These are phyloP conservation scores for Phytophthora macrochlamydospora DNA, from an alignment of 352 stramenopile species.

Conservation along the genomic window DNA sequence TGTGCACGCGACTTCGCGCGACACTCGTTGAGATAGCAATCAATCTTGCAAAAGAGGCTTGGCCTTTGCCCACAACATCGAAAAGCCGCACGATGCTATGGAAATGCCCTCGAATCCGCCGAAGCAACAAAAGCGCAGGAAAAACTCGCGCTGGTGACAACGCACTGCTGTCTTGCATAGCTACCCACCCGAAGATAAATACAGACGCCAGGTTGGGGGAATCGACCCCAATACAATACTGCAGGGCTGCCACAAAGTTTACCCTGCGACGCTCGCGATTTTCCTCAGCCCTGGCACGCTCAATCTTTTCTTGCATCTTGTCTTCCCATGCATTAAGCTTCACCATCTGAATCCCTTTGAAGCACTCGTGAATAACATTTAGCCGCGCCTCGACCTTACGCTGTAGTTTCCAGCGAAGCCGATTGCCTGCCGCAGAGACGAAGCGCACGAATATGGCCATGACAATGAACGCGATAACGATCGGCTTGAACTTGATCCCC, in stretches of 20 bases:
- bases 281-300: slow-evolving; percentile 44
- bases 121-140: slow-evolving; percentile 39
- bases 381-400: slow-evolving; percentile 26
- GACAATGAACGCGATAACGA: slow-evolving; percentile 32
- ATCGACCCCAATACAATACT: slow-evolving; percentile 35
- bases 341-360: slow-evolving; percentile 60
- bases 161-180: slow-evolving; percentile 27
- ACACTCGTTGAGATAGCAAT: slow-evolving; percentile 22
- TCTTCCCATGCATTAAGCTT: slow-evolving; percentile 71
- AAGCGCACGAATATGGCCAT: slow-evolving; percentile 28
- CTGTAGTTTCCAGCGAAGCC: slow-evolving; percentile 27
- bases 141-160: slow-evolving; percentile 42
- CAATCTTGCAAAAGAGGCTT: slow-evolving; percentile 34
- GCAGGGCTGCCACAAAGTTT: slow-evolving; percentile 29
- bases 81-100: slow-evolving; percentile 31
- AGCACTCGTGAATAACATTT: slow-evolving; percentile 54
- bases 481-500: slow-evolving; percentile 32
- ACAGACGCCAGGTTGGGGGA: slow-evolving; percentile 42
- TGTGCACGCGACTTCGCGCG: slow-evolving; percentile 9
- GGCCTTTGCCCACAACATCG: slow-evolving; percentile 26
- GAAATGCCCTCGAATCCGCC: slow-evolving; percentile 39
- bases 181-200: slow-evolving; percentile 48
- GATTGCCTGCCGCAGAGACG: slow-evolving; percentile 24
- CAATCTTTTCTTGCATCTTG: slow-evolving; percentile 48
- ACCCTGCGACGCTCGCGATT: slow-evolving; percentile 26